Evolutionary conservation across 805 yeast genomes (phyloP).

Genomic region (Hermanozyma aechmeae): DNA sequence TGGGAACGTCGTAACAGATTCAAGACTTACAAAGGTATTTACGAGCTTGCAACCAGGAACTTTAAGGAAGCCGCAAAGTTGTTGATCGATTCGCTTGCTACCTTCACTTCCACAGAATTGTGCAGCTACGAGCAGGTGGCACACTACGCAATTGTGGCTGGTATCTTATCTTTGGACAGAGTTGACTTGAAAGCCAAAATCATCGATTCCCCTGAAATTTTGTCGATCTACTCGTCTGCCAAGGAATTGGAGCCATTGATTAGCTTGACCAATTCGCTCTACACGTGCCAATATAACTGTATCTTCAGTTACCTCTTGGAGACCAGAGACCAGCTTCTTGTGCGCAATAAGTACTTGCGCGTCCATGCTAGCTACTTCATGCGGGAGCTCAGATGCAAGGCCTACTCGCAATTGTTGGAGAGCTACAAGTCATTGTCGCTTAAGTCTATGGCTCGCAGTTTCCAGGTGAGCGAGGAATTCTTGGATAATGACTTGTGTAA

Average conservation of each 20-base stretch:
- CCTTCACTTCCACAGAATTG: constrained; percentile 89
- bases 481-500: constrained; percentile 81
- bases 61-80: constrained; percentile 79
- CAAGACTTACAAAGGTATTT: constrained; percentile 86
- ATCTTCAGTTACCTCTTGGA: constrained; percentile 71
- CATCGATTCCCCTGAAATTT: constrained; percentile 89
- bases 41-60: constrained; percentile 74
- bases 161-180: constrained; percentile 73
- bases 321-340: constrained; percentile 63
- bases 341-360: constrained; percentile 53
- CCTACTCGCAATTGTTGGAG: constrained; percentile 88
- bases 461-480: constrained; percentile 82
- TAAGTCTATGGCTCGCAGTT: constrained; percentile 88
- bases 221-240: constrained; percentile 67
- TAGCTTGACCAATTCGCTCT: constrained; percentile 74
- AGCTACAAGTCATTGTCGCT: constrained; percentile 86
- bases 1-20: constrained; percentile 97
- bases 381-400: constrained; percentile 90
- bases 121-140: constrained; percentile 87
- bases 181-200: constrained; percentile 76
- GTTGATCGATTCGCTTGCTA: constrained; percentile 84
- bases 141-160: constrained; percentile 80
- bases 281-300: constrained; percentile 77
- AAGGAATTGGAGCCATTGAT: constrained; percentile 71
- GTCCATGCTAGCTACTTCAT: constrained; percentile 78